These are phyloP conservation scores for Lentinus brumalis DNA, from an alignment of 768 basidiomycete species.

Conservation along the genomic window DNA sequence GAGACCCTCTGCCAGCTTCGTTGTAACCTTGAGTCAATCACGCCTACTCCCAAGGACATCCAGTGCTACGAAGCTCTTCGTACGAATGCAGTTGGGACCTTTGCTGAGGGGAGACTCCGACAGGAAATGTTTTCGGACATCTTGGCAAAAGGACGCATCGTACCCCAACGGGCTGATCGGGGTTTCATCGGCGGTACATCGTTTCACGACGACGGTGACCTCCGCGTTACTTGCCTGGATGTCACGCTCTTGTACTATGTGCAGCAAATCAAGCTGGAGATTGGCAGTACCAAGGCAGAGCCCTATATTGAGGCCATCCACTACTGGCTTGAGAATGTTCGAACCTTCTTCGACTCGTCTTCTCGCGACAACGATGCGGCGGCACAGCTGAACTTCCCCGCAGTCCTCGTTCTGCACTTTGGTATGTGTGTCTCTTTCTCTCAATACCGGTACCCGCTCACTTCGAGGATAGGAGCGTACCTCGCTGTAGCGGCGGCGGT, in stretches of 20 bases:
- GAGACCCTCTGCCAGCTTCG: constrained; percentile 1
- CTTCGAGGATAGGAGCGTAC: neutral
- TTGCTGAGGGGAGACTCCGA: neutral
- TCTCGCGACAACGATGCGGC: no score
- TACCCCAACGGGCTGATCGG: neutral
- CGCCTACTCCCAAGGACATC: neutral
- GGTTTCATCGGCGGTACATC: neutral
- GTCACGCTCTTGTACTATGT: neutral
- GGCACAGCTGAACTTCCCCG: neutral
- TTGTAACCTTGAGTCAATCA: neutral
- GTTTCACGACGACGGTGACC: neutral
- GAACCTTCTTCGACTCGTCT: neutral
- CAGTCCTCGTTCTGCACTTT: constrained; percentile 1
- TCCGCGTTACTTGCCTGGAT: neutral
- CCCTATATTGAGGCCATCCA: neutral
- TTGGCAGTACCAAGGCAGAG: neutral
- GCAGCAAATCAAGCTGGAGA: neutral
- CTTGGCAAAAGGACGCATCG: neutral
- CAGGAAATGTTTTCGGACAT: neutral
- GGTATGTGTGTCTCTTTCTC: neutral
- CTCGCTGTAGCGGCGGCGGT: neutral
- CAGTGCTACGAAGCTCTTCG: neutral
- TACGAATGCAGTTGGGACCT: neutral
- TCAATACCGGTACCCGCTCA: neutral
- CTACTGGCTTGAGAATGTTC: neutral